Conservation (phyloP, 1,284 basidiomycete species). For the Ceratobasidium papillatum region DNA sequence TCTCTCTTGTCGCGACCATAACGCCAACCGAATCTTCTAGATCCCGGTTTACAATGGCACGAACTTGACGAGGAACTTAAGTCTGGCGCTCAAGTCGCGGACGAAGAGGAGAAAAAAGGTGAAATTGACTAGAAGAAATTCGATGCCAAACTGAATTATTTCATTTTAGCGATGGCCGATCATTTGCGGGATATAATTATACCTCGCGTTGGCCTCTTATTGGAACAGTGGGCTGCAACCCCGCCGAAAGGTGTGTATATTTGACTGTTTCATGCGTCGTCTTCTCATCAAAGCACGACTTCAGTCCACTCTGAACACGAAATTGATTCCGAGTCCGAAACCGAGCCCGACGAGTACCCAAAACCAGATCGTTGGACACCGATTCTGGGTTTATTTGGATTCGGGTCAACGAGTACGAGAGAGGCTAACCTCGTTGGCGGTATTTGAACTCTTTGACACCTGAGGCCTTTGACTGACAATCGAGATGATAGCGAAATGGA, state of each 20-base stretch:
- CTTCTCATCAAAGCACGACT: neutral
- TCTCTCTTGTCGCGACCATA: neutral
- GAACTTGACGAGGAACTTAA: neutral
- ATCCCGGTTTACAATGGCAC: neutral
- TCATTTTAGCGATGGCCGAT: neutral
- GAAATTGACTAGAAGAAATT: neutral
- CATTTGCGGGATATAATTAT: neutral
- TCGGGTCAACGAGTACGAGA: no score
- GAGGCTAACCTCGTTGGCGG: neutral
- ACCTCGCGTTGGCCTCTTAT: neutral
- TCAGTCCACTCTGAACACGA: neutral
- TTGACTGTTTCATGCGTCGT: neutral
- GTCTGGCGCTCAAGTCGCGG: neutral
- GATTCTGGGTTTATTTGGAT: neutral
- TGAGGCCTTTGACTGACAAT: neutral
- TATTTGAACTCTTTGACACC: neutral
- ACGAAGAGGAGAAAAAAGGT: neutral
- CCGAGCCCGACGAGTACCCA: neutral
- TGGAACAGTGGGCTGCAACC: neutral
- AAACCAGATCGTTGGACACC: neutral
- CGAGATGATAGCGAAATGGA: neutral
- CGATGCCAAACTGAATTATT: no score
- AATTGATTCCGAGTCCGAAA: neutral
- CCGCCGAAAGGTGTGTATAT: neutral
- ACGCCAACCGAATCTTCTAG: neutral